Conservation (phyloP, 2,329 filamentous ascomycete species). For the Stagonosporopsis cucurbitacearum region DNA sequence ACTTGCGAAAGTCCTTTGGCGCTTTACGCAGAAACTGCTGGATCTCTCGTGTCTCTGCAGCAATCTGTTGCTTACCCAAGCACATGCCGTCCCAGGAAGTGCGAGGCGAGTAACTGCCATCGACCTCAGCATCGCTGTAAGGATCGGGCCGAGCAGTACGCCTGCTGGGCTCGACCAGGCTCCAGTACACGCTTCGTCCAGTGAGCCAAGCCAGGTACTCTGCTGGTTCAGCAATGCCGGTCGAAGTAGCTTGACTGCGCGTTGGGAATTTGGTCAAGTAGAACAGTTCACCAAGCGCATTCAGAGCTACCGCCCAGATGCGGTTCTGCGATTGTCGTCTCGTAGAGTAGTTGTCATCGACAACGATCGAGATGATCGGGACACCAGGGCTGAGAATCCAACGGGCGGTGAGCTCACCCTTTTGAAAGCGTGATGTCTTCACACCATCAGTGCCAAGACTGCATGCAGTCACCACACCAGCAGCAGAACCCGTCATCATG, state of each 20-base stretch:
- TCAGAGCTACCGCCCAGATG: slow-evolving; percentile 91
- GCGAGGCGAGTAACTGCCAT: slow-evolving; percentile 78
- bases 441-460: slow-evolving; percentile 69
- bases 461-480: slow-evolving; percentile 83
- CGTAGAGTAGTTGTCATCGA: slow-evolving; percentile 81
- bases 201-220: slow-evolving; percentile 78
- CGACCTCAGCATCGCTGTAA: slow-evolving; percentile 68
- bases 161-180: slow-evolving; percentile 77
- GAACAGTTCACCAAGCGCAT: slow-evolving; percentile 90
- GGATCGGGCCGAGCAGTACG: slow-evolving; percentile 75
- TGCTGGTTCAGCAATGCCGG: slow-evolving; percentile 57
- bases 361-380: slow-evolving; percentile 80
- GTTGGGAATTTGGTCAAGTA: slow-evolving; percentile 77
- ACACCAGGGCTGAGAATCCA: slow-evolving; percentile 94
- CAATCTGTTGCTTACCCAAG: slow-evolving; percentile 72
- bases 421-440: slow-evolving; percentile 67
- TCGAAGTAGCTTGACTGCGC: slow-evolving; percentile 58
- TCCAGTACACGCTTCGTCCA: slow-evolving; percentile 81
- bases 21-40: slow-evolving; percentile 75
- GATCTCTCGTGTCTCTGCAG: slow-evolving; percentile 80
- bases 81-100: slow-evolving; percentile 78
- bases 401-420: slow-evolving; percentile 80
- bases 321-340: slow-evolving; percentile 73
- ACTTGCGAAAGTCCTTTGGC: slow-evolving; percentile 78
- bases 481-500: slow-evolving; percentile 81